Conservation (phyloP, 2,329 filamentous ascomycete genomes). For the Pleurostoma richardsiae region DNA sequence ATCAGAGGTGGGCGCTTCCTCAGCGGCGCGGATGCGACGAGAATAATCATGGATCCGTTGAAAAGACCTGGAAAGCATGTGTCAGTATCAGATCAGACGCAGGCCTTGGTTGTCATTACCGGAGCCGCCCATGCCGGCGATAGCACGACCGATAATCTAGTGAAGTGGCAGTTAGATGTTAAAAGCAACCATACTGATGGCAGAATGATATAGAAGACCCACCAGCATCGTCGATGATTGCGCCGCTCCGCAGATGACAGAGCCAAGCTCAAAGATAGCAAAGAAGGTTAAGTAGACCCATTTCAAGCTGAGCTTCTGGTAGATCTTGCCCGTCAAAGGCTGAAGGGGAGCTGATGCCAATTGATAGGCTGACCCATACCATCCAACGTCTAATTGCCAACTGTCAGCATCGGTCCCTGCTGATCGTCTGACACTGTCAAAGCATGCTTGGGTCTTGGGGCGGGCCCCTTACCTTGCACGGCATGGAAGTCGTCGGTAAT, state of each 20-base stretch:
- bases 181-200: too few relatives aligned
- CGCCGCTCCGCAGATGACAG: conserved; percentile 45
- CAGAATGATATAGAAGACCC: too few relatives aligned
- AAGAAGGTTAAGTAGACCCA: conserved; percentile 36
- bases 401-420: too few relatives aligned
- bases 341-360: conserved; percentile 33
- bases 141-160: neutral
- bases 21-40: neutral
- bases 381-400: conserved; percentile 19
- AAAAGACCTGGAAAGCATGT: too few relatives aligned
- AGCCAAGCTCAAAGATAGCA: conserved; percentile 49
- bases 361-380: conserved; percentile 21
- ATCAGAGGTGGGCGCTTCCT: neutral
- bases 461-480: conserved; percentile 3
- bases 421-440: too few relatives aligned
- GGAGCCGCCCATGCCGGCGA: neutral
- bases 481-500: conserved; percentile 21
- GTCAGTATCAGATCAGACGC: too few relatives aligned
- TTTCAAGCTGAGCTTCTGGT: conserved; percentile 32
- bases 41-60: too few relatives aligned
- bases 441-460: too few relatives aligned
- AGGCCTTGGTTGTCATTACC: neutral
- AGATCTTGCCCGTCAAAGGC: conserved; percentile 48
- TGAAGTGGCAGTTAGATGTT: too few relatives aligned
- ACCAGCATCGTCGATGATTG: conserved; percentile 40